These are phyloP conservation scores for Helicostylum pulchrum DNA, from an alignment of 192 early-diverging fungal species.

Conservation along the genomic window DNA sequence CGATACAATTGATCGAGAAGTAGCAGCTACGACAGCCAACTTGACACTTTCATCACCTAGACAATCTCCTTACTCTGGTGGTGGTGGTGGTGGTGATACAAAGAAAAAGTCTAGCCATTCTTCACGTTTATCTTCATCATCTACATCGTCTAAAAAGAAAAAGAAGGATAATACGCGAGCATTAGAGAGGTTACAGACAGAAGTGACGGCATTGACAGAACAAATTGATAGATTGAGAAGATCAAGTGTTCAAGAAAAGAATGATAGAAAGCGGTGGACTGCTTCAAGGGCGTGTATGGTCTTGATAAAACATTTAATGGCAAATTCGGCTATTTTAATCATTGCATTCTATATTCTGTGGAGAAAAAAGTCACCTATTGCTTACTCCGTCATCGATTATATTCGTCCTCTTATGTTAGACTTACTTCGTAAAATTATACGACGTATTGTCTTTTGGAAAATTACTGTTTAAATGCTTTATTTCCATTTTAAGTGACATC, in stretches of 20 bases:
- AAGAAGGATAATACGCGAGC: conserved; percentile 8
- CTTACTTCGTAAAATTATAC: background rate
- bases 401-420: conserved; percentile 3
- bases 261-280: background rate
- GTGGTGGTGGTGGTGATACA: no score
- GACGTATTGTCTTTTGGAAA: conserved; percentile 11
- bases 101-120: background rate
- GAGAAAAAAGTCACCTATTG: conserved; percentile 14
- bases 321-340: conserved; percentile 12
- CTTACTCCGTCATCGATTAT: conserved; percentile 9
- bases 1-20: conserved; percentile 27
- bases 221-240: conserved; percentile 19
- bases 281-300: conserved; percentile 6
- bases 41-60: conserved; percentile 7
- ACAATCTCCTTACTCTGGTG: conserved; percentile 9
- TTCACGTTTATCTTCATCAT: background rate
- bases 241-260: background rate
- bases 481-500: no score
- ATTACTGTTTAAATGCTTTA: background rate
- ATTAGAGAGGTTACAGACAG: conserved; percentile 26
- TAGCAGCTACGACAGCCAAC: conserved; percentile 18
- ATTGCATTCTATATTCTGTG: conserved; percentile 14
- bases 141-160: background rate
- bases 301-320: conserved; percentile 17
- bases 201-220: conserved; percentile 23